Conservation (phyloP, 2,329 filamentous ascomycete species). For the Dothistroma septosporum region DNA sequence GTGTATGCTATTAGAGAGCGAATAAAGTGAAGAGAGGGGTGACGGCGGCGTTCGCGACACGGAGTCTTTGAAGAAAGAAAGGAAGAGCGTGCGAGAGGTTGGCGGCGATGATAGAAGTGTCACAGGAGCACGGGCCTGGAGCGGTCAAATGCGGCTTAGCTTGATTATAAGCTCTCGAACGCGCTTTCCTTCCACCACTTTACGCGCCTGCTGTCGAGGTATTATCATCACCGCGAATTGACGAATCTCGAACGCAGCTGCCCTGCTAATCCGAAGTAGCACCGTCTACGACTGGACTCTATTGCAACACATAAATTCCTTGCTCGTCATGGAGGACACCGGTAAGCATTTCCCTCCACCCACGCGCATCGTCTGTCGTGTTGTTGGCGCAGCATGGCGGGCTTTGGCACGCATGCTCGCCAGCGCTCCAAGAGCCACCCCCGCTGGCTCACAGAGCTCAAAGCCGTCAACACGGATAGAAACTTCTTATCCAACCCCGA, state of each 20-base stretch:
- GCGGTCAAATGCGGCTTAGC: not conserved
- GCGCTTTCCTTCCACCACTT: not conserved
- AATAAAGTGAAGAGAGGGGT: conserved; percentile 4
- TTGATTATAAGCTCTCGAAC: not conserved
- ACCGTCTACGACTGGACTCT: not conserved
- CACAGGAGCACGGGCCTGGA: not conserved
- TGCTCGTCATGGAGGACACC: conserved; percentile 20
- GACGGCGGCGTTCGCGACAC: conserved; percentile 30
- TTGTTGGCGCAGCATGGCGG: not conserved
- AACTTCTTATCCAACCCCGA: conserved; percentile 15
- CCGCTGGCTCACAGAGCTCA: conserved; percentile 5
- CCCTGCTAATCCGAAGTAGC: not conserved
- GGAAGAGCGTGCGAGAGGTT: conserved; percentile 9
- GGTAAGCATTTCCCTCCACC: conserved; percentile 14
- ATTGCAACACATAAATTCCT: not conserved
- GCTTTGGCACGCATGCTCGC: conserved; percentile 5
- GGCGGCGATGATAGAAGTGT: conserved; percentile 1
- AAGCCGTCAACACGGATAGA: conserved; percentile 11
- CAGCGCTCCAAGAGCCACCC: not conserved
- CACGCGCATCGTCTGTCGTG: not conserved
- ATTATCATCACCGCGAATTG: not conserved
- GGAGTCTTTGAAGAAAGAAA: conserved; percentile 37
- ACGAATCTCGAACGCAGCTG: not conserved
- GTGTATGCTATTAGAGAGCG: conserved; percentile 7
- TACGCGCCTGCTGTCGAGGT: not conserved